Percentiles rank a stretch among this genome's conserved stretches.
These are phyloP conservation scores for Dryas alaskensis DNA, from an alignment of 306 rosid genomes.

Conservation along the genomic window DNA sequence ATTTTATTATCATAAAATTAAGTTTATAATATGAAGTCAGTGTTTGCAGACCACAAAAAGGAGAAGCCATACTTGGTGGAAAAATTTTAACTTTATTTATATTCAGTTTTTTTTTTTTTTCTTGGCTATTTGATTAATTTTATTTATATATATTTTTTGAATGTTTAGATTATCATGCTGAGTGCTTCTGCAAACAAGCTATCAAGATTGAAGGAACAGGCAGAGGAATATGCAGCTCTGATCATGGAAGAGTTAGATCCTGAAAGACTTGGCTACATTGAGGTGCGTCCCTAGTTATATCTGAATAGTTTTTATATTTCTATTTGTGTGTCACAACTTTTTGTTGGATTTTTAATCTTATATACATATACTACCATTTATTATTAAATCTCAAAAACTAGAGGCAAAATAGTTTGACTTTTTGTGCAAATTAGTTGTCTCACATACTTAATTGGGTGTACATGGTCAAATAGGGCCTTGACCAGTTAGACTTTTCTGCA, in stretches of 20 bases:
- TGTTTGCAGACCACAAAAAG: slow-evolving; percentile 1
- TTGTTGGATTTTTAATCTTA: not conserved
- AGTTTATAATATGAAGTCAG: not conserved
- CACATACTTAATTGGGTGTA: slow-evolving; percentile 11
- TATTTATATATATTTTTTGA: slow-evolving; percentile 9
- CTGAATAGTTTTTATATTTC: not conserved
- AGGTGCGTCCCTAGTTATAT: slow-evolving; percentile 45
- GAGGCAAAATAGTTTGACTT: not conserved
- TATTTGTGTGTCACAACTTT: not conserved
- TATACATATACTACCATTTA: too few relatives aligned
- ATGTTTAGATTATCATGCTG: slow-evolving; percentile 76
- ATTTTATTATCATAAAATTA: not conserved
- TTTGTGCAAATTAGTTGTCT: not conserved
- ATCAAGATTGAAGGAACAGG: slow-evolving; percentile 92
- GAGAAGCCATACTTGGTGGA: not conserved
- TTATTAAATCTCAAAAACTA: not conserved
- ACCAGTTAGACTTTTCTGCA: not conserved
- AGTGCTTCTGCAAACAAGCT: slow-evolving; percentile 96
- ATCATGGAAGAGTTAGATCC: slow-evolving; percentile 99
- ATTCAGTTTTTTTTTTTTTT: not conserved
- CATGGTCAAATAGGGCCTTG: slow-evolving; percentile 7
- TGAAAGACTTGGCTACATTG: slow-evolving; percentile 90
- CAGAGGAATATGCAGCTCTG: slow-evolving; percentile 98
- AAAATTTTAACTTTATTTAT: slow-evolving; percentile 5
- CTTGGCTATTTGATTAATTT: not conserved